Evolutionary conservation across 768 basidiomycete genomes (phyloP), one percentile per base, ranked within the genome.

Genomic region (Lactarius tabidus): DNA sequence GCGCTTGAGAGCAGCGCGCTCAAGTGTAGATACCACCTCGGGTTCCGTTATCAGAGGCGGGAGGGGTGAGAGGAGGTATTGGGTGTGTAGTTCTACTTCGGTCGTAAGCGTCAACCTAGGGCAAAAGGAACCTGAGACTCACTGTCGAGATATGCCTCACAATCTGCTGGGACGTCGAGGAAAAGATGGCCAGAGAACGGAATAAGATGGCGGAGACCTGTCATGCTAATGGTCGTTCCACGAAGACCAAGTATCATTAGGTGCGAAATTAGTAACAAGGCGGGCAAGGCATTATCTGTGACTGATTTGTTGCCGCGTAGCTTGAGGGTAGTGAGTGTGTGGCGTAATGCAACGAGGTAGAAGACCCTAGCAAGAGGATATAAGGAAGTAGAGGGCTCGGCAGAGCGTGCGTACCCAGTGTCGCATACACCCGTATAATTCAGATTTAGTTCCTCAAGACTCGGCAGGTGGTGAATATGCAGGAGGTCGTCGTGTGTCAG

Each of bases 61-160:
- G 0, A 60, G 59, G 4, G 79, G 79, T 33, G 82, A 62, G 43
- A 84, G 33, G 23, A 83, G 74, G 74, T 88, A 87, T 62, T 80
- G 73, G 5, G 71, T 70, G 36, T 80, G 72, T 57, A 88, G 62
- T 59, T 73, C 86, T 88, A 65, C 1, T 43, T 29, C 12, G 6
- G 14, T 4, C 14, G 35, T 43, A 6, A 48, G 26, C 12, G 10
- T 28, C 3, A 29, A 35, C 3, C 17, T 1, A 15, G 3, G 54
- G n/a, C 9, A 20, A 6, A 52, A 14, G 35, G 29, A 23, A 60
- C 29, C 33, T 33, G 12, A 52, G 3, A 60, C 81, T 57, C 68
- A 87, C 87, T 75, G 59, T 82, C 76, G 35, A 90, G 71, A 69
- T 88, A 87, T 2, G 70, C 65, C 59, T 84, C 81, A 69, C 86